Base-by-base conservation (phyloP, 352 stramenopile species). In the Saprolegnia parasitica region DNA sequence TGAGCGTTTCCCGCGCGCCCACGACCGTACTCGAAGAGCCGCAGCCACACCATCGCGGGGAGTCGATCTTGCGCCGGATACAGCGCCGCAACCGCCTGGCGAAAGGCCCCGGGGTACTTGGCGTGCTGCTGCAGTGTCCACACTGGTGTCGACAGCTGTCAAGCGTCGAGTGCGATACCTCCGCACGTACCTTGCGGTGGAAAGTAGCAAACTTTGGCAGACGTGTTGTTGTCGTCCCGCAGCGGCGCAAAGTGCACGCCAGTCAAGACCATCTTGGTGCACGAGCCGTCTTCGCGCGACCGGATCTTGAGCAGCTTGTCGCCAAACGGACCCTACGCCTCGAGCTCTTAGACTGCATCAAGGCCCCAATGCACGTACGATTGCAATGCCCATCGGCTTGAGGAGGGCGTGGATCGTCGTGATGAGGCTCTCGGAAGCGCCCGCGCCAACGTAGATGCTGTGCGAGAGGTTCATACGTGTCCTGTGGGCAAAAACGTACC, bases 401-500 rank as follows among this genome's bases (percentile, higher is more conserved):
- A 70, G 37, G 11, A 70, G 39, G 9, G 54, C 32, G n/a, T 70
- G 54, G 13, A 61, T 24, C 32, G 47, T 70, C 20, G 37, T 35
- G 23, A 65, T 71, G 24, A 65, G 13, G 10, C 56, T 21, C 21
- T 71, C 37, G 2, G 71, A 66, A 20, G 65, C 71, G 4, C 65
- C 55, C 0, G 54, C 71, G 26, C 71, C 71, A 21, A 75, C 45
- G 56, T 75, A 75, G 39, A 75, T 73, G 5, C 63, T 70, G 42
- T 29, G 29, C 13, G 47, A 70, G 49, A 8, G 15, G n/a, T 37
- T 13, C 5, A 46, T 16, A 6, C 20, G 4, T 18, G 1, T 16
- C 62, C n/a, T n/a, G 26, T 9, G 1, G 24, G n/a, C 11, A 1
- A 29, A 1, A 37, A 8, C 46, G 4, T 49, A 70, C 63, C 71